Percentiles rank a stretch among this genome's conserved stretches.
These are phyloP conservation scores for Xylaria sp. DNA, from an alignment of 2,329 filamentous ascomycete genomes.

Conservation along the genomic window DNA sequence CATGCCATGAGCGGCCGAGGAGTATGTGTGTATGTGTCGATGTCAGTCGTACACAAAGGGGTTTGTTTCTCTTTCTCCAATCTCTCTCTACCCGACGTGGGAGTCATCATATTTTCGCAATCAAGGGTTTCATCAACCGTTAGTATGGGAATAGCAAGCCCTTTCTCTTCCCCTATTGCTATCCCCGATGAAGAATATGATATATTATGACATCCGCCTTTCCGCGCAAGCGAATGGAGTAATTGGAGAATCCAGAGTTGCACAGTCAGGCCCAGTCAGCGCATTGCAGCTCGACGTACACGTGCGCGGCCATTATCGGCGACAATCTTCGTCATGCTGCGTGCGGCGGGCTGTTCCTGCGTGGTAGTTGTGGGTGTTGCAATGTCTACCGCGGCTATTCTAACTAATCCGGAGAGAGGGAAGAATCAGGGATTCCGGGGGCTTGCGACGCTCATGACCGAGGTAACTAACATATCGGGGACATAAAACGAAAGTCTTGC, in stretches of 20 bases:
- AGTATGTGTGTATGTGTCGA: too few relatives aligned
- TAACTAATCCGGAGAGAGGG: constrained; percentile 22
- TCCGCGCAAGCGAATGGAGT: not conserved
- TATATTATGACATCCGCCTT: constrained; percentile 8
- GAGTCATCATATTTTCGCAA: not conserved
- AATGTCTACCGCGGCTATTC: constrained; percentile 27
- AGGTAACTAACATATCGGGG: not conserved
- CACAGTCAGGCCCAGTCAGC: constrained; percentile 17
- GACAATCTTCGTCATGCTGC: constrained; percentile 2
- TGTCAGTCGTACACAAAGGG: not conserved
- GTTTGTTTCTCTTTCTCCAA: not conserved
- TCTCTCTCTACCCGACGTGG: too few relatives aligned
- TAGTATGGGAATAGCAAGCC: not conserved
- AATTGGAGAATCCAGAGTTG: not conserved
- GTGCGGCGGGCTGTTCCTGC: constrained; percentile 14
- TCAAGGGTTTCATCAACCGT: not conserved
- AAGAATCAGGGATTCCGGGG: constrained; percentile 19
- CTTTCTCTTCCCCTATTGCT: not conserved
- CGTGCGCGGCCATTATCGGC: not conserved
- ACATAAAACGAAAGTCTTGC: not conserved
- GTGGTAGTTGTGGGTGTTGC: not conserved
- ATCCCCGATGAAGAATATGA: not conserved
- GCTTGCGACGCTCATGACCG: constrained; percentile 9
- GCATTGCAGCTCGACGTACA: constrained; percentile 7
- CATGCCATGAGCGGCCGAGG: not conserved